Evolutionary conservation across 2,329 filamentous ascomycete genomes (phyloP), one percentile per base, ranked within the genome.

Genomic region (Lachnellula suecica): DNA sequence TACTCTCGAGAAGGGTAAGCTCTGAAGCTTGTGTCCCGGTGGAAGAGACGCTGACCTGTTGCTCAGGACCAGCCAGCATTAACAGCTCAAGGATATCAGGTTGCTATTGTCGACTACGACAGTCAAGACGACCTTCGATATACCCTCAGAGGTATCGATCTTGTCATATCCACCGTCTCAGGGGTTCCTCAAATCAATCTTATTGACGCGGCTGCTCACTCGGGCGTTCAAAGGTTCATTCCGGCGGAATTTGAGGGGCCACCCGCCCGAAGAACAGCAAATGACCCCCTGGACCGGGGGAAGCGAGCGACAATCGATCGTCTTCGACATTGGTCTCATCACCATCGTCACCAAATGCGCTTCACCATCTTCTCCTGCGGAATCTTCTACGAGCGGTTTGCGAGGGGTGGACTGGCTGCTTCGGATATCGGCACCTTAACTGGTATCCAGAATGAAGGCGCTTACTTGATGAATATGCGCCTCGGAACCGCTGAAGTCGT

Each of bases 201-300:
- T 27, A 90, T 91, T 67, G 82, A 87, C 60, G 87, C 88, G 2
- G 86, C 88, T 1, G 80, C 84, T 15, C 73, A 77, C 46, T 81
- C 79, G 17, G 76, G 81, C 17, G 87, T 91, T 2, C 78, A 80
- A 15, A 78, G 82, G 31, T 91, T 91, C 63, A 83, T 89, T 3
- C 87, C 88, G 1, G 86, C 87, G 6, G 88, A 91, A 61, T 91
- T 91, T 60, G 86, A 90, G 70, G 88, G 88, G 1, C 74, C 74
- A 27, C 74, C 87, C 15, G 69, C 70, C 17, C 74, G 79, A 41
- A 76, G 86, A 44, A 76, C 79, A 1, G 57, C 38, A 49, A 71
- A 75, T 50, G 84, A 87, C 52, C 77, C 82, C 2, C 71, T 89
- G 22, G 84, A 89, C 65, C 80, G 81, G 42, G 79, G 78, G 19